Conservation (phyloP, 257 asterid species). For the Plectranthus barbatus region DNA sequence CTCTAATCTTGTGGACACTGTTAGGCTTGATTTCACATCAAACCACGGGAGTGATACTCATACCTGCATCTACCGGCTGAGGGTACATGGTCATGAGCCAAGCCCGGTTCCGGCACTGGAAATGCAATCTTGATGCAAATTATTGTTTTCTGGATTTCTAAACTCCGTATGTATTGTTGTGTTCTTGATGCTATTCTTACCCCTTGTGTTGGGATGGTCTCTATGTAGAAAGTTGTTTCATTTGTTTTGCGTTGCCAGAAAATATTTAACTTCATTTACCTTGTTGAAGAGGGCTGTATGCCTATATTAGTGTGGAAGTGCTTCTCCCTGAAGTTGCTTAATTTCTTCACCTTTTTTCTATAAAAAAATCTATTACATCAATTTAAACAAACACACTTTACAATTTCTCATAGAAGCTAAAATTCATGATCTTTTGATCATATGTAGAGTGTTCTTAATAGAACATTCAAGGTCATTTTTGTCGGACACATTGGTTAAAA, state of each 20-base stretch:
- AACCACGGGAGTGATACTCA: constrained; percentile 72
- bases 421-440: too few species aligned
- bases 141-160: background rate
- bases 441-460: too few species aligned
- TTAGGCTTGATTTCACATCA: constrained; percentile 69
- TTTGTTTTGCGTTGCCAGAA: background rate
- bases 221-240: background rate
- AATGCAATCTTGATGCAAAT: constrained; percentile 30
- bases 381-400: too few species aligned
- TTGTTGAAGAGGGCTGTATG: too few species aligned
- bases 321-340: too few species aligned
- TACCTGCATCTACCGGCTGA: constrained; percentile 81
- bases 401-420: too few species aligned
- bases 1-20: constrained; percentile 41
- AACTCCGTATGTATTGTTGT: background rate
- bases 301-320: too few species aligned
- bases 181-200: background rate
- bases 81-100: constrained; percentile 78
- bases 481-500: background rate
- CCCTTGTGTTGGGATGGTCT: background rate
- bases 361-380: too few species aligned
- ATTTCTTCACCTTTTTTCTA: too few species aligned
- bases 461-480: too few species aligned
- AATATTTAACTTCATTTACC: too few species aligned
- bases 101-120: constrained; percentile 28